Percentiles rank a stretch among this genome's conserved stretches.
phyloP scores from a whole-genome alignment of 2,329 filamentous ascomycete species.

The Cryphonectria japonica region DNA sequence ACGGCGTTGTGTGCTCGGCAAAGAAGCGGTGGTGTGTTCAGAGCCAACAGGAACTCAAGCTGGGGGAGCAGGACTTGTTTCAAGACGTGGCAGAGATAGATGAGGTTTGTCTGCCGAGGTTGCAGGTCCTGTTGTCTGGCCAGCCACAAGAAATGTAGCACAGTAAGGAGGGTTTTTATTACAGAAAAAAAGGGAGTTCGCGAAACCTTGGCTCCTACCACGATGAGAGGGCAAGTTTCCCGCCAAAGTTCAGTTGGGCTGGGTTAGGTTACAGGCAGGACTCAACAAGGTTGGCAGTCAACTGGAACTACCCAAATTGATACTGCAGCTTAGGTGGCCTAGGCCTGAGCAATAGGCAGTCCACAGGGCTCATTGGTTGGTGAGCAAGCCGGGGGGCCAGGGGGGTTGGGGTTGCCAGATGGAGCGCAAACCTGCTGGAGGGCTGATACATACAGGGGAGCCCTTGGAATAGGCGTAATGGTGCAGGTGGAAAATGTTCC shows the following conservation, averaged over 20 bases:
- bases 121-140: constrained; percentile 19
- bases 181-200: not conserved
- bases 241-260: not conserved
- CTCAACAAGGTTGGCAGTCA: not conserved
- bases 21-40: constrained; percentile 10
- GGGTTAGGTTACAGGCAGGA: not conserved
- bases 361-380: not conserved
- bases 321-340: not conserved
- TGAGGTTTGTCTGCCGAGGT: constrained; percentile 33
- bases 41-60: not conserved
- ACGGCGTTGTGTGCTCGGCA: constrained; percentile 28
- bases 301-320: not conserved
- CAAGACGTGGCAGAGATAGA: constrained; percentile 37
- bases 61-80: constrained; percentile 24
- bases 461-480: constrained; percentile 12
- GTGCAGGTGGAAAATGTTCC: constrained; percentile 1
- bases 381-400: not conserved
- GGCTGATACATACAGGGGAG: constrained; percentile 7
- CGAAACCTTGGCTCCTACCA: not conserved
- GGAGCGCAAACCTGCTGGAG: constrained; percentile 10
- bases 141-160: not conserved
- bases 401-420: not conserved
- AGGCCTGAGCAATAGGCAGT: not conserved
- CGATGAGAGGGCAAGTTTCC: not conserved
- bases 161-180: not conserved